phyloP scores from a whole-genome alignment of 805 yeast species.

The Ogataea pilisensis region DNA sequence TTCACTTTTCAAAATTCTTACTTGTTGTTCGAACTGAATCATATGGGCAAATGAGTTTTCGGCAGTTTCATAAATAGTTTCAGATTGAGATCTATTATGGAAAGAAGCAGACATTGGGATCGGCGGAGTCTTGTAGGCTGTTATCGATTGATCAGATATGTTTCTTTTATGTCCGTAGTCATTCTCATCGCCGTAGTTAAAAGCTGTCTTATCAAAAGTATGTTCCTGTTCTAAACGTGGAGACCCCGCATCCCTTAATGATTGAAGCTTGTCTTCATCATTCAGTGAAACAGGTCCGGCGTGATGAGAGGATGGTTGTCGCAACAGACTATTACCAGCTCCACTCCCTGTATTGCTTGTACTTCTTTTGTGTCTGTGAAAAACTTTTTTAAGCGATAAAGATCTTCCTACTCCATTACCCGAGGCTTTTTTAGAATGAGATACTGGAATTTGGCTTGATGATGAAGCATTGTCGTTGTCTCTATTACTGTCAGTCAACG shows the following conservation, averaged over 20 bases:
- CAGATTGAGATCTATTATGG: constrained; percentile 43
- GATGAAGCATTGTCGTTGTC: not conserved
- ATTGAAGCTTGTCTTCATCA: constrained; percentile 12
- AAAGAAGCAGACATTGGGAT: constrained; percentile 30
- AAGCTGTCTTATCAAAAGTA: constrained; percentile 2
- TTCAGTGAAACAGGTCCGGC: not conserved
- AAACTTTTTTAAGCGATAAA: constrained; percentile 20
- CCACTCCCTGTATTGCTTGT: constrained; percentile 14
- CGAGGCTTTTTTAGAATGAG: constrained; percentile 17
- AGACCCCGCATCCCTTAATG: constrained; percentile 14
- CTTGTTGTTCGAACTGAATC: constrained; percentile 36
- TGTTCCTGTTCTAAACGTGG: constrained; percentile 12
- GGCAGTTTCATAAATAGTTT: constrained; percentile 36
- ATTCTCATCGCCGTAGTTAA: not conserved
- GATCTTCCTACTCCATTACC: constrained; percentile 20
- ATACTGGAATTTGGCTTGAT: constrained; percentile 2
- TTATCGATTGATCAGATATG: constrained; percentile 28
- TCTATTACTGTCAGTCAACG: not conserved
- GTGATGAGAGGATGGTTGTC: not conserved
- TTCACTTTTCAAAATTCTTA: constrained; percentile 37
- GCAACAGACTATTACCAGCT: constrained; percentile 1
- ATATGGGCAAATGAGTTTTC: constrained; percentile 21
- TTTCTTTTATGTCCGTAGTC: constrained; percentile 19
- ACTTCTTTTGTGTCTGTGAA: constrained; percentile 27
- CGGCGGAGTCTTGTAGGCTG: constrained; percentile 42